Conservation (phyloP, 352 stramenopile species). For the Phytophthora constricta region DNA sequence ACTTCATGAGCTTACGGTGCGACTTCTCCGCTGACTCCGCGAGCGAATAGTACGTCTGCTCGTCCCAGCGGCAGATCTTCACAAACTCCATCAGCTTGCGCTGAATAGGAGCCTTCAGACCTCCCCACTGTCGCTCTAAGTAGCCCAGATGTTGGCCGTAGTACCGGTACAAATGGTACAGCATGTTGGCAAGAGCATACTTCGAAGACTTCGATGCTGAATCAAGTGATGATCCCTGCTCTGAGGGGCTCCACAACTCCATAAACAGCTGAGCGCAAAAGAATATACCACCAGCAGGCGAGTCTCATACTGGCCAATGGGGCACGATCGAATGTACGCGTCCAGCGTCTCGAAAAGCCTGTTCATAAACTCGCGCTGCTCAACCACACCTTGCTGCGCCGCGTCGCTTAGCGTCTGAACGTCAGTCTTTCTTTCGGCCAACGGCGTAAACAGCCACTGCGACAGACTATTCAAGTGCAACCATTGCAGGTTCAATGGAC, state of each 20-base stretch:
- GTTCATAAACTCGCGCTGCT: slow-evolving; percentile 74
- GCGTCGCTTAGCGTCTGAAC: slow-evolving; percentile 21
- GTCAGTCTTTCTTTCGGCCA: slow-evolving; percentile 25
- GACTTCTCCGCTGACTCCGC: slow-evolving; percentile 98
- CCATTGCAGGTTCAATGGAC: slow-evolving; percentile 56
- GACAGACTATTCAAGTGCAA: slow-evolving; percentile 68
- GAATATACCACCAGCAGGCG: slow-evolving; percentile 91
- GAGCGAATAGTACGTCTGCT: slow-evolving; percentile 99
- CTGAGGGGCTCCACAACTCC: slow-evolving; percentile 58
- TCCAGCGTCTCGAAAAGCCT: slow-evolving; percentile 92
- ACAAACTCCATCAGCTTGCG: slow-evolving; percentile 98
- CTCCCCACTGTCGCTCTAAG: slow-evolving; percentile 83
- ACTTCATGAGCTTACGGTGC: slow-evolving; percentile 98
- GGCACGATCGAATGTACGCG: slow-evolving; percentile 89
- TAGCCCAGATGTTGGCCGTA: slow-evolving; percentile 93
- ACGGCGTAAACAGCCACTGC: slow-evolving; percentile 66
- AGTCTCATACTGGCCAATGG: slow-evolving; percentile 92
- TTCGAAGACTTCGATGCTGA: slow-evolving; percentile 32
- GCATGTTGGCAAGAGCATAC: slow-evolving; percentile 83
- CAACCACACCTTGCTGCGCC: slow-evolving; percentile 31
- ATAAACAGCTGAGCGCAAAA: slow-evolving; percentile 89
- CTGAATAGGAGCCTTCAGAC: slow-evolving; percentile 95
- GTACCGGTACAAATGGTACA: slow-evolving; percentile 95
- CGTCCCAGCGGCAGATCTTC: slow-evolving; percentile 99
- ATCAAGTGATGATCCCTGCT: slow-evolving; percentile 19